Evolutionary conservation across 352 stramenopile species (phyloP), one percentile per base, ranked within the genome.

Genomic region (Thalassiosira livingstoniorum): DNA sequence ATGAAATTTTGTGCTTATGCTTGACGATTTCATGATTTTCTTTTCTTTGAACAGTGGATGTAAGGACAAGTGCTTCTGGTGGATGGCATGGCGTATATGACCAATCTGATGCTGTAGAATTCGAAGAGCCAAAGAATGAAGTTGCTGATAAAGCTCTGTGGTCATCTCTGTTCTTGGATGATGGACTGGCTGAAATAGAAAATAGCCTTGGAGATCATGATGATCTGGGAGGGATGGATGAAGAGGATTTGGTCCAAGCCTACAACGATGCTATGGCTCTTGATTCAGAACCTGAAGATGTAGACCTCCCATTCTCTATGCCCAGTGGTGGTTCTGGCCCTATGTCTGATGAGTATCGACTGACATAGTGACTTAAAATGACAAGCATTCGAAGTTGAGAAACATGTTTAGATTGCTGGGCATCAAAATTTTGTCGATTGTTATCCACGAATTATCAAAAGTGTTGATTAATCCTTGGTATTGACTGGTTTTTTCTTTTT

Each of bases 141-240:
- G 70, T 87, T 31, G 61, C 75, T 5, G 58, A 83, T n/a, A n/a
- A n/a, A n/a, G n/a, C n/a, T n/a, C n/a, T n/a, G n/a, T n/a, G n/a
- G 37, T 53, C 82, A 66, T 87, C 80, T n/a, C 55, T 87, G 23
- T 87, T 87, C 27, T 83, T 87, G 80, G 80, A 87, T 21, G 80
- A 83, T 70, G 80, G 66, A 39, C 61, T 87, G 45, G 57, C 79
- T 47, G 74, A 87, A 75, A 87, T 87, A 37, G 80, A 87, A 43
- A 72, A 83, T 4, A 67, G 35, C 29, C 4, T 58, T 37, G 31
- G 65, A 27, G 37, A 75, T 58, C 61, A n/a, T 37, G 23, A 72
- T 29, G 51, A 75, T 23, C 42, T 75, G 2, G 74, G 83, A 5
- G 79, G 82, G 32, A 69, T 80, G 0, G 75, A 43, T 10, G 80